Evolutionary conservation across 495 filamentous ascomycete genomes (phyloP), one percentile per base, ranked within the genome.

Genomic region (Penicillium flavigenum): DNA sequence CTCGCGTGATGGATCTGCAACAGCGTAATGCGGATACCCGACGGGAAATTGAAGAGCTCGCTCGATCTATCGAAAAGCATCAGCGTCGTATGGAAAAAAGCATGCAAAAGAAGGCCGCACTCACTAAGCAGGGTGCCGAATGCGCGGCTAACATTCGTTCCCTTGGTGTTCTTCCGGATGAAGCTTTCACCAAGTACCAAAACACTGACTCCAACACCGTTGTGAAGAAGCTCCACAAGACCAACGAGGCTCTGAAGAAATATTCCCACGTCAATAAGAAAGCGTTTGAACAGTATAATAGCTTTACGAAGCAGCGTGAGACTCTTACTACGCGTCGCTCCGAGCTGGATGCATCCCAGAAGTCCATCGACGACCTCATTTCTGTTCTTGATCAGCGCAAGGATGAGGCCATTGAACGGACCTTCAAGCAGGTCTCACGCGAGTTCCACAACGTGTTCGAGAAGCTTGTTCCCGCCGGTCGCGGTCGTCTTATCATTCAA

Each of bases 201-300:
- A 88, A 85, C 64, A 83, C 87, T 45, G 85, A 89, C 58, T 84
- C 87, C 24, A 91, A 96, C 59, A 80, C 80, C 34, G 87, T 96
- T 24, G 85, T 90, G n/a, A 86, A 87, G 63, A 87, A 87, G 22
- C 84, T 98, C 8, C 88, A 94, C 72, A 96, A 94, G 69, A 90
- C 93, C 70, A 96, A 96, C 64, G 91, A 96, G 57, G 83, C 87
- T 0, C 79, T 99, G 43, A 98, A 98, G 75, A 96, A 97, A 68
- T 98, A 92, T 77, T 88, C 88, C 34, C 90, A 96, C 64, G 91
- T 99, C 67, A 99, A 99, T 82, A 99, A 98, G 76, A 99, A 99
- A 72, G 94, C 94, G 0, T 96, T 97, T 60, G 95, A 99, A 72
- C 94, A 99, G 72, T 98, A 97, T 79, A 93, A 91, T 74, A 95